Evolutionary conservation across 495 filamentous ascomycete genomes (phyloP), one percentile per base, ranked within the genome.

Genomic region (Glutinoglossum americanum): DNA sequence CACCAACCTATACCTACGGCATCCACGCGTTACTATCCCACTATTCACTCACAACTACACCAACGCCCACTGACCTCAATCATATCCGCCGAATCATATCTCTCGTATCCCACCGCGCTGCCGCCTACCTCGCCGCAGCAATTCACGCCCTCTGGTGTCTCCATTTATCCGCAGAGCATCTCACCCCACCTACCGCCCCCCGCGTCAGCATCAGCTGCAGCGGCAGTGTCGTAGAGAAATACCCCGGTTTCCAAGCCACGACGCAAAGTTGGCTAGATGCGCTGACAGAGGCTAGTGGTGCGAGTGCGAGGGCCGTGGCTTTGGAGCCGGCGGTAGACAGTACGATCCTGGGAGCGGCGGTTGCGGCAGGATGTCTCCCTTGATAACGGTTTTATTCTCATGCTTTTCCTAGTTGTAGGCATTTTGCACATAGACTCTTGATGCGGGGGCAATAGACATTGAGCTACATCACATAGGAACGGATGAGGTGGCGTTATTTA

Each of bases 71-170:
- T 23, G 81, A 84, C 56, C 67, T 82, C 27, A 64, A 64, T 21
- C 82, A 80, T 65, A 61, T 83, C 59, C 74, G 72, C 30, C 71
- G 73, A 26, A 63, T 77, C 58, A 72, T 70, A 53, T 66, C 71
- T 47, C 67, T 70, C n/a, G 76, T 82, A n/a, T 78, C 79, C 13
- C 71, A 66, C 32, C 78, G 81, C 45, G 78, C 81, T 1, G 74
- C 79, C 0, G 79, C 72, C 11, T 83, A 81, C 62, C 68, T 83
- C n/a, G 76, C 81, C 7, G 76, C 78, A 0, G 78, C 75, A 32
- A 76, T 83, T 28, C 78, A 84, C 65, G 79, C 80, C 59, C 74
- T 84, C 61, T 81, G 79, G 71, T 70, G 69, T 15, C 65, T 84
- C 26, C 72, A 73, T 51, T 76, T 74, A 41, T 69, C 71, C 8